These are phyloP conservation scores for Raddia distichophylla DNA, from an alignment of 176 grass and related monocot genomes.

Conservation along the genomic window DNA sequence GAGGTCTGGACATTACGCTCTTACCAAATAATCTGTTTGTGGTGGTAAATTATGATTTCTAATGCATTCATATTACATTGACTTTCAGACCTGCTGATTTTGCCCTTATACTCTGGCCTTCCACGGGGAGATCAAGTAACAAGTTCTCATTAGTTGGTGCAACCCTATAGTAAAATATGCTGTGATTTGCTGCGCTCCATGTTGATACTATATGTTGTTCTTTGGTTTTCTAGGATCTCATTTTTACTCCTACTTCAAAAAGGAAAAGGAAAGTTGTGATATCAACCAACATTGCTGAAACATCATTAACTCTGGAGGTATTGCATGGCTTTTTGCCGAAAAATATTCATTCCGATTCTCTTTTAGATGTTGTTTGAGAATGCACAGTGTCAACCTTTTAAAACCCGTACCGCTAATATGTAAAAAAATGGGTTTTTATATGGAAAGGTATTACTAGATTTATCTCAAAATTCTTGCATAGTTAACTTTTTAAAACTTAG, in stretches of 20 bases:
- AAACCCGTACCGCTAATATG: too few relatives aligned
- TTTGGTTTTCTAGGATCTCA: constrained; percentile 73
- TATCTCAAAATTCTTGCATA: too few relatives aligned
- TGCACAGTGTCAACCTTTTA: too few relatives aligned
- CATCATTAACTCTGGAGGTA: constrained; percentile 94
- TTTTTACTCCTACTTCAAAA: constrained; percentile 81
- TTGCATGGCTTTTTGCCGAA: constrained; percentile 11
- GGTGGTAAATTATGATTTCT: constrained; percentile 33
- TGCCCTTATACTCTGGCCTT: constrained; percentile 94
- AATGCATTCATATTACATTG: constrained; percentile 42
- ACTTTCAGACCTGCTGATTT: constrained; percentile 78
- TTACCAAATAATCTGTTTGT: background rate
- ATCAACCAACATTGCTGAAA: constrained; percentile 99
- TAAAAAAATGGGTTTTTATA: too few relatives aligned
- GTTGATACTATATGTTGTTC: constrained; percentile 33
- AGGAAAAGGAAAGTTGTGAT: constrained; percentile 97
- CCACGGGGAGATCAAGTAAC: constrained; percentile 82
- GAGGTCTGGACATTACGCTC: background rate
- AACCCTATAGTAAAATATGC: constrained; percentile 22
- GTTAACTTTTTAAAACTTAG: too few relatives aligned
- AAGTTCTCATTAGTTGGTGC: background rate
- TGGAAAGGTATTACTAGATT: too few relatives aligned
- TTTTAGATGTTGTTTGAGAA: too few relatives aligned
- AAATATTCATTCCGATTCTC: background rate
- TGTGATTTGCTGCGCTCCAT: background rate